Base-by-base conservation (phyloP, 208 protist species). In the Wallacemonas sp. region DNA sequence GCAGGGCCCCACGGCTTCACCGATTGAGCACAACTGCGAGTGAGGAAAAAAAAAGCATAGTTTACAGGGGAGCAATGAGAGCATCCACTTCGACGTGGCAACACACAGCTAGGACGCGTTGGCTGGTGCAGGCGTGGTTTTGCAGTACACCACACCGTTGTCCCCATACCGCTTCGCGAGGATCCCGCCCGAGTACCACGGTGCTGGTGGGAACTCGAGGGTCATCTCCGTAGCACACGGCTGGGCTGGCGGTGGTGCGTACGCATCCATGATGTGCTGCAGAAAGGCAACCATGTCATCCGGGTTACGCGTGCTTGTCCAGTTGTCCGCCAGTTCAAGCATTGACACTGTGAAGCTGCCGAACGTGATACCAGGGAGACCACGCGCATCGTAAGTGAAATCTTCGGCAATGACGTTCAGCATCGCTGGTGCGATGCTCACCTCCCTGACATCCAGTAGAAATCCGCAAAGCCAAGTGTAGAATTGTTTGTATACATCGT, bases 311-410 rank as follows among this genome's bases (percentile, higher is more conserved):
- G 74, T 70, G 10, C 29, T 62, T 0, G 81, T 85, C 85, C 86
- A 94, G 46, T 94, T 94, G 39, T 94, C 89, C 0, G 79, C 86
- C 16, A 92, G 54, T 63, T 94, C 85, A 11, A 94, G 74, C 69
- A 92, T 84, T 0, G 81, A 89, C 38, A 83, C 32, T 12, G 75
- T 76, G 67, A 92, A 94, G 23, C 70, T 64, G 23, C 61, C 82
- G 74, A 91, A 94, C 1, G 61, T 57, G 0, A 94, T 69, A 14
- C 77, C 83, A 39, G 25, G 59, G 2, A 71, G 70, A 25, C 55
- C 72, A 49, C 70, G 67, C 32, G 69, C 66, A 50, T 93, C 87
- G 59, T 81, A 88, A 18, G 62, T 55, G 61, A 70, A 84, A 48
- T 93, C 87, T 16, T 87, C 82, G 7, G 57, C 74, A 46, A 87